These are phyloP conservation scores for Alternaria hordeiaustralica DNA, from an alignment of 2,329 filamentous ascomycete species.

Conservation along the genomic window DNA sequence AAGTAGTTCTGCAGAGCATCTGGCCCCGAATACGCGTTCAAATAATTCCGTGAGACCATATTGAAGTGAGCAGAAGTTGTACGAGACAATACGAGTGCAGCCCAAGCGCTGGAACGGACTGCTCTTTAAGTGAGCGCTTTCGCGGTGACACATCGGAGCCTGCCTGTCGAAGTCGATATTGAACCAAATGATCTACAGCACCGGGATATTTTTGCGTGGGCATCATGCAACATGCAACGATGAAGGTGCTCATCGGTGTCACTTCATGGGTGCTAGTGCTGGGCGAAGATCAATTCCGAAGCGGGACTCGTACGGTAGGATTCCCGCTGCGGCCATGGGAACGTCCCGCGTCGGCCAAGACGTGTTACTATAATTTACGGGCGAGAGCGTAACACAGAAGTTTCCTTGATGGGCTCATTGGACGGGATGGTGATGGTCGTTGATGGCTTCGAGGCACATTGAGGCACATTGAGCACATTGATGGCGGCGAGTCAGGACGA, in stretches of 20 bases:
- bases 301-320: background rate
- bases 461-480: constrained; percentile 29
- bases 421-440: background rate
- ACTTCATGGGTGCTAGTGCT: background rate
- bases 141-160: background rate
- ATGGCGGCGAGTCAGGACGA: constrained; percentile 2
- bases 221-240: background rate
- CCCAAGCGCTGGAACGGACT: background rate
- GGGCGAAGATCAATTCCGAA: background rate
- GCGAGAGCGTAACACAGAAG: background rate
- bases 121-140: background rate
- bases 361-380: background rate
- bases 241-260: constrained; percentile 9
- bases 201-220: background rate
- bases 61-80: background rate
- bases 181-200: background rate
- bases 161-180: background rate
- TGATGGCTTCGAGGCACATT: constrained; percentile 12
- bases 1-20: constrained; percentile 66
- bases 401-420: background rate
- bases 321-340: background rate
- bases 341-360: background rate
- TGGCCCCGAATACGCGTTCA: constrained; percentile 65
- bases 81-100: background rate
- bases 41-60: constrained; percentile 17